phyloP scores from a whole-genome alignment of 495 filamentous ascomycete genomes.

The Penicillium dipodomyicola region DNA sequence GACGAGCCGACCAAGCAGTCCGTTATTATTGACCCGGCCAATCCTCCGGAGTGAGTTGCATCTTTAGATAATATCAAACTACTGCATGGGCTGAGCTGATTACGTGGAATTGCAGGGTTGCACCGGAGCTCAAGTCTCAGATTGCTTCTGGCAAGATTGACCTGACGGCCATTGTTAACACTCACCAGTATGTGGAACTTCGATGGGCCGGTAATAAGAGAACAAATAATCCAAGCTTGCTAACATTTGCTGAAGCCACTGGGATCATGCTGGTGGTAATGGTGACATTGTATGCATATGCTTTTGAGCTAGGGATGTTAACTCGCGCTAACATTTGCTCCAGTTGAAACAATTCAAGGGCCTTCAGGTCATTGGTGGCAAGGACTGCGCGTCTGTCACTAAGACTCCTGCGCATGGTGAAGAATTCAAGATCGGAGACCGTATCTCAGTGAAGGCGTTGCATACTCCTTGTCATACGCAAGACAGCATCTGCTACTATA shows the following conservation, averaged over 20 bases:
- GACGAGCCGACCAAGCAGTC: constrained; percentile 89
- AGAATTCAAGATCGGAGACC: constrained; percentile 77
- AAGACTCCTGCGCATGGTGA: constrained; percentile 70
- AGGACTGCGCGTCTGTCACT: constrained; percentile 77
- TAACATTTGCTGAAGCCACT: constrained; percentile 59
- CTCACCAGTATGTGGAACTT: constrained; percentile 73
- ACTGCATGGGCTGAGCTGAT: constrained; percentile 1
- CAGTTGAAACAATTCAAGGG: constrained; percentile 66
- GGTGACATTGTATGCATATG: constrained; percentile 60
- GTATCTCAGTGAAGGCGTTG: constrained; percentile 79
- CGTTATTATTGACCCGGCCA: constrained; percentile 93
- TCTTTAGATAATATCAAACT: background rate
- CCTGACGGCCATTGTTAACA: constrained; percentile 87
- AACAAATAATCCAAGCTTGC: constrained; percentile 1
- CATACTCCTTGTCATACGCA: constrained; percentile 98
- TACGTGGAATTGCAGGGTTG: constrained; percentile 56
- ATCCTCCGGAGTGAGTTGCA: constrained; percentile 79
- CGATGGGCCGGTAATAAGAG: background rate
- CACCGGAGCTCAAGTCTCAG: constrained; percentile 72
- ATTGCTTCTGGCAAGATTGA: constrained; percentile 72
- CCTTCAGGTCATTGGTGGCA: constrained; percentile 81
- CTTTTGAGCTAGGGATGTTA: background rate
- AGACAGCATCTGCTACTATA: constrained; percentile 90
- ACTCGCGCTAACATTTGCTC: constrained; percentile 13
- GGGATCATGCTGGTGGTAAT: constrained; percentile 95